Percentiles rank a stretch among this genome's conserved stretches.
phyloP scores from a whole-genome alignment of 2,329 filamentous ascomycete species.

The Uncinocarpus reesii region DNA sequence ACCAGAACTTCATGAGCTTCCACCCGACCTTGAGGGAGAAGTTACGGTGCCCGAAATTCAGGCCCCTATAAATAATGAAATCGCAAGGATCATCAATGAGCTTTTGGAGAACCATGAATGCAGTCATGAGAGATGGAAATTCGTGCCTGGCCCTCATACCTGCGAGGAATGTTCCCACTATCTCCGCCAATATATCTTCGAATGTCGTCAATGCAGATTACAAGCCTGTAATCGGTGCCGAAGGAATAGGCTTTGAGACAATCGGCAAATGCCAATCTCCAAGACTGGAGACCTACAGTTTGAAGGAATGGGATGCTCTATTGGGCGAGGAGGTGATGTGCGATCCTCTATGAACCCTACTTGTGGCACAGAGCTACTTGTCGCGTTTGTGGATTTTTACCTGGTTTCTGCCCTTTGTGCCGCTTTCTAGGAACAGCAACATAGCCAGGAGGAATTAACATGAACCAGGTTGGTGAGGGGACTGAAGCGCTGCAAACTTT shows the following conservation, averaged over 20 bases:
- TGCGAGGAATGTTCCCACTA: slow-evolving; percentile 5
- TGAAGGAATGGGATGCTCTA: no score
- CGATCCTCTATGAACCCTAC: no score
- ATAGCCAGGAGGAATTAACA: no score
- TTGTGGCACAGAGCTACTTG: no score
- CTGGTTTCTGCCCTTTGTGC: no score
- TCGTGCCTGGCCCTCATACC: background rate
- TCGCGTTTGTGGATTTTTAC: no score
- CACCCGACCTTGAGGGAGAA: background rate
- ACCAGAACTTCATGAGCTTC: background rate
- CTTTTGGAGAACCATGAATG: slow-evolving; percentile 10
- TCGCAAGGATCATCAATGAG: slow-evolving; percentile 6
- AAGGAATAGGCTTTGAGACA: slow-evolving; percentile 8
- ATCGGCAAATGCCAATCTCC: no score
- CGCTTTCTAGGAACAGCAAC: no score
- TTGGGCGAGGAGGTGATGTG: no score
- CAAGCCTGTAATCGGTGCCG: slow-evolving; percentile 8
- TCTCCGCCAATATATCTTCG: slow-evolving; percentile 6
- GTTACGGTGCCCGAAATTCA: background rate
- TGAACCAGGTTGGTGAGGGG: no score
- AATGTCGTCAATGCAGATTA: slow-evolving; percentile 9
- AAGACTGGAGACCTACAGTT: no score
- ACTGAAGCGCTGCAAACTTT: no score
- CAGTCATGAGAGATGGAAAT: slow-evolving; percentile 3
- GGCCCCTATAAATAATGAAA: background rate